phyloP scores from a whole-genome alignment of 2,329 filamentous ascomycete genomes.

The Ophiostoma pallidulum region DNA sequence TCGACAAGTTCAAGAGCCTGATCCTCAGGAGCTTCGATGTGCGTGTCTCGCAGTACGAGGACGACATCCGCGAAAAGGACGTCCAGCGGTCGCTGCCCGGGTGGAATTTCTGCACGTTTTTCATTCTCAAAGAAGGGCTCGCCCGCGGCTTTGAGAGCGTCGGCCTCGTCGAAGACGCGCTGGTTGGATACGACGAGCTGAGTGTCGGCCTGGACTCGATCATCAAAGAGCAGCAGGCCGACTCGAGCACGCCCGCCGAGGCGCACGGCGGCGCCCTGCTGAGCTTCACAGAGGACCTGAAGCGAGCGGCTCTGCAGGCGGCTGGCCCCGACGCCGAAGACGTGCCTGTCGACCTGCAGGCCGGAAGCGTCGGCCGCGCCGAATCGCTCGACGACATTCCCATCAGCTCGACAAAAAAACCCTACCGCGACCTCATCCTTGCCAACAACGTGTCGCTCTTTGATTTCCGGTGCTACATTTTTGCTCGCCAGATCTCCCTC shows the following conservation, averaged over 20 bases:
- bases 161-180: conserved; percentile 86
- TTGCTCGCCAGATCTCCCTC: conserved; percentile 75
- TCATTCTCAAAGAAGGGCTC: conserved; percentile 91
- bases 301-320: conserved; percentile 45
- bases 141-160: conserved; percentile 93
- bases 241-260: conserved; percentile 47
- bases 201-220: conserved; percentile 77
- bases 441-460: conserved; percentile 93
- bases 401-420: conserved; percentile 58
- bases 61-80: conserved; percentile 92
- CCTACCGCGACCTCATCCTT: conserved; percentile 85
- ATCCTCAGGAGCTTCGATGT: conserved; percentile 86
- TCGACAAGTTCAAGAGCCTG: conserved; percentile 75
- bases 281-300: conserved; percentile 63
- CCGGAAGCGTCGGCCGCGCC: conserved; percentile 11
- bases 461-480: conserved; percentile 91
- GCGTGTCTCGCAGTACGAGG: conserved; percentile 88
- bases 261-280: conserved; percentile 66
- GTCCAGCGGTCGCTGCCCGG: conserved; percentile 77
- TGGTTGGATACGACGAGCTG: conserved; percentile 91
- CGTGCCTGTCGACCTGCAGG: conserved; percentile 43
- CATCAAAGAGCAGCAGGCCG: conserved; percentile 55
- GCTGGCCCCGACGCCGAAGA: conserved; percentile 31
- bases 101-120: conserved; percentile 99
- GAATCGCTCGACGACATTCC: conserved; percentile 41